Conservation (phyloP, 306 rosid species). For the Casuarina glauca region DNA sequence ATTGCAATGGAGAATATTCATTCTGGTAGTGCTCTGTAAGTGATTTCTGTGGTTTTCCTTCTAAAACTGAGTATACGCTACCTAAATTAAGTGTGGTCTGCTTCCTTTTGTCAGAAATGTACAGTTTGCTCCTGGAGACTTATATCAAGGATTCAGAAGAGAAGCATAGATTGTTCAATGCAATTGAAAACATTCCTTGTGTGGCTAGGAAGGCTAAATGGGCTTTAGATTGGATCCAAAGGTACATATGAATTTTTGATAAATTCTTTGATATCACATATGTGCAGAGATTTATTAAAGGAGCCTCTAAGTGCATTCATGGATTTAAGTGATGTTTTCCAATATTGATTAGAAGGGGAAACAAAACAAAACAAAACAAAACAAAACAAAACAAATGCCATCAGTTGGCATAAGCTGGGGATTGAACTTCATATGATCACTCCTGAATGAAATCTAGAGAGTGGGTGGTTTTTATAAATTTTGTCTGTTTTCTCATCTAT, state of each 20-base stretch:
- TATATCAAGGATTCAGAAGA: conserved; percentile 80
- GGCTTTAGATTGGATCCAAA: conserved; percentile 84
- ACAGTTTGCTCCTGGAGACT: conserved; percentile 91
- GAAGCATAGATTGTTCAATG: conserved; percentile 80
- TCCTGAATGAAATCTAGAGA: neutral
- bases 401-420: neutral
- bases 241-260: conserved; percentile 39
- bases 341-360: neutral
- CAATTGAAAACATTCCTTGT: conserved; percentile 78
- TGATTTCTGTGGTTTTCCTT: conserved; percentile 14
- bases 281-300: neutral
- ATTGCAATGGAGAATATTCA: conserved; percentile 95
- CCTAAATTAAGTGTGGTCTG: conserved; percentile 33
- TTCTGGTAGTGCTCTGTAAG: conserved; percentile 58
- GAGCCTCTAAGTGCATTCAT: neutral
- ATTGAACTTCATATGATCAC: neutral
- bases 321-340: neutral
- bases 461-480: neutral
- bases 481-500: neutral
- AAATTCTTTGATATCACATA: neutral
- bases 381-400: neutral
- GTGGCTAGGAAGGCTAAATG: conserved; percentile 84
- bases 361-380: too few species aligned
- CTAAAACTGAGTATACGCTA: conserved; percentile 15
- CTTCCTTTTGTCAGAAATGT: conserved; percentile 65